Evolutionary conservation across 495 filamentous ascomycete species (phyloP), one percentile per base, ranked within the genome.

Genomic region (Lindgomyces ingoldianus): DNA sequence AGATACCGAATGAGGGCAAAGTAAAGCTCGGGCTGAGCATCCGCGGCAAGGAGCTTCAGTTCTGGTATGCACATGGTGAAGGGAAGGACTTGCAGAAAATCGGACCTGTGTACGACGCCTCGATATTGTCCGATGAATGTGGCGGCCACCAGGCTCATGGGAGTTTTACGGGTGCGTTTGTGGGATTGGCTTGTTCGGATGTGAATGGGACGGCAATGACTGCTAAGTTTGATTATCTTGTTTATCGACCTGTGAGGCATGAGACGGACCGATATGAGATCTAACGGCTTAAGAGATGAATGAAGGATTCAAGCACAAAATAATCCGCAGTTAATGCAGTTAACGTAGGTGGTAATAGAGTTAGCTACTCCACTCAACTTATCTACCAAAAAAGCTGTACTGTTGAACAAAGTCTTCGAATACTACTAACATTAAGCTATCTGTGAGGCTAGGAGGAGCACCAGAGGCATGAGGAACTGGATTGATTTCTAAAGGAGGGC

Each of bases 131-230:
- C 0, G 82, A 84, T 58, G 82, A 84, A 72, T 84, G 82, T 42
- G 82, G 82, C 22, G 82, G 82, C 0, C 82, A 84, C 56, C 80
- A 80, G 66, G 75, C 71, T 3, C 80, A 83, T 61, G 82, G 82
- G 4, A 84, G 82, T 62, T 84, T 84, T 58, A 84, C 82, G 22
- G 82, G 82, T 0, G 81, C 82, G 18, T 83, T 84, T 68, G 80
- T 84, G 8, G 82, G 82, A 0, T 66, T 84, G 48, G 82, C 82
- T 12, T 79, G 77, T 22, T 81, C 78, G 11, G 82, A 84, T 66
- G n/a, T 81, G 33, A 83, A 84, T 64, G 81, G 82, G 10, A 76
- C 73, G 29, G 81, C 68, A 26, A 53, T 73, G 57, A 62, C 69
- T 56, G 81, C 82, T 1, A 74, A 54, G 46, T 84, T 84, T 67